Percentiles rank a stretch among this genome's conserved stretches.
Evolutionary conservation across 768 basidiomycete genomes (phyloP).

Genomic region (Vararia minispora): DNA sequence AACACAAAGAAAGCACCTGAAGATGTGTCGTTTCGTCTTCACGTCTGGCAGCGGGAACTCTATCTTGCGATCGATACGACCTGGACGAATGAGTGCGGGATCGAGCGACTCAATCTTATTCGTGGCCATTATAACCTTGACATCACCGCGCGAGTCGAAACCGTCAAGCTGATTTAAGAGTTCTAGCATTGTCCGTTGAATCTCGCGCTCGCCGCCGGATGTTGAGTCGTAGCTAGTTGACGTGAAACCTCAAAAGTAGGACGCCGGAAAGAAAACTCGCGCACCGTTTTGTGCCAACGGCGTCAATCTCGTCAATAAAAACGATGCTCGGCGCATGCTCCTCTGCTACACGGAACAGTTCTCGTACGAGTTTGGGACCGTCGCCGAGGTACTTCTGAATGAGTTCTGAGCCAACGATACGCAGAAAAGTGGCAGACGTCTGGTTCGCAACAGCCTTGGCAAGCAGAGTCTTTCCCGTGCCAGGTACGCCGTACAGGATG

Average conservation of each 20-base stretch:
- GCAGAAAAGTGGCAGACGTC: slow-evolving; percentile 95
- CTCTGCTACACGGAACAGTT: slow-evolving; percentile 93
- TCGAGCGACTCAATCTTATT: slow-evolving; percentile 96
- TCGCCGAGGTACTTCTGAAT: slow-evolving; percentile 99
- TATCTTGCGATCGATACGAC: slow-evolving; percentile 97
- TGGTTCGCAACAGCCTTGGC: slow-evolving; percentile 98
- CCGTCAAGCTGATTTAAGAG: slow-evolving; percentile 97
- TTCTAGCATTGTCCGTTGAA: slow-evolving; percentile 98
- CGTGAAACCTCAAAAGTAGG: neutral
- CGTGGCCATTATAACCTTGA: slow-evolving; percentile 99
- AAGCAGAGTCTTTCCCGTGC: slow-evolving; percentile 95
- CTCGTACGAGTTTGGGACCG: slow-evolving; percentile 94
- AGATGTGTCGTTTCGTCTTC: slow-evolving; percentile 98
- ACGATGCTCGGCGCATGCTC: slow-evolving; percentile 98
- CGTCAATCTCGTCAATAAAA: slow-evolving; percentile 99
- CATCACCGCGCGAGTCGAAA: slow-evolving; percentile 99
- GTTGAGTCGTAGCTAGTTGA: slow-evolving; percentile 84
- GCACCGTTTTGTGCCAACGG: slow-evolving; percentile 94
- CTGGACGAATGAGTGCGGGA: slow-evolving; percentile 95
- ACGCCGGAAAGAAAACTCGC: slow-evolving; percentile 14
- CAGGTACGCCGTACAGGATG: slow-evolving; percentile 96
- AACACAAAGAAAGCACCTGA: slow-evolving; percentile 43
- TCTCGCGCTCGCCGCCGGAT: slow-evolving; percentile 97
- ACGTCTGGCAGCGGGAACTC: slow-evolving; percentile 96
- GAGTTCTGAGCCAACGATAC: slow-evolving; percentile 94